Evolutionary conservation across 768 basidiomycete species (phyloP).

Genomic region (Suillus weaverae): DNA sequence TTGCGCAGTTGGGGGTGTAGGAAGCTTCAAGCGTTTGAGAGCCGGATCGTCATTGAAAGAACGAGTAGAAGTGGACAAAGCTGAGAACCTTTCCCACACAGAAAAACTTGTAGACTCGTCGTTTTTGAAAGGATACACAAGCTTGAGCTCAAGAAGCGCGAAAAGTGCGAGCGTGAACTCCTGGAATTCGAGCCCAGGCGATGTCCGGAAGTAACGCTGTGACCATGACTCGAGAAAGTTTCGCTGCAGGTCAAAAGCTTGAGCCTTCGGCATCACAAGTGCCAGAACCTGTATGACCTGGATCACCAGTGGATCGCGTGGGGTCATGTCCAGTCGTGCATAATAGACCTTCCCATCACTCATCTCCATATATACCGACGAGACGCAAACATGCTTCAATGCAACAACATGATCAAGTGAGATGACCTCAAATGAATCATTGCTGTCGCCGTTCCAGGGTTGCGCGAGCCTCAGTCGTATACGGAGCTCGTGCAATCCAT

Average conservation of each 20-base stretch:
- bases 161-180: constrained; percentile 56
- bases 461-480: constrained; percentile 30
- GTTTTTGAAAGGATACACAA: constrained; percentile 26
- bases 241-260: constrained; percentile 56
- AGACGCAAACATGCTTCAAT: constrained; percentile 50
- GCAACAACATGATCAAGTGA: constrained; percentile 38
- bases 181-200: constrained; percentile 53
- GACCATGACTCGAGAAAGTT: constrained; percentile 63
- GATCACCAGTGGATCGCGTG: constrained; percentile 54
- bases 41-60: constrained; percentile 63
- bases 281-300: constrained; percentile 66
- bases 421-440: constrained; percentile 5
- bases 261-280: constrained; percentile 54
- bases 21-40: constrained; percentile 45
- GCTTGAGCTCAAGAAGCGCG: constrained; percentile 41
- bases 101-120: constrained; percentile 14
- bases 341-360: constrained; percentile 48
- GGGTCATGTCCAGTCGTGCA: constrained; percentile 53
- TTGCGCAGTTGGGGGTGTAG: constrained; percentile 29
- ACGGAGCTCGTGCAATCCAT: constrained; percentile 51
- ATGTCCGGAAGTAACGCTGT: constrained; percentile 38
- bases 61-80: constrained; percentile 41
- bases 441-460: constrained; percentile 6
- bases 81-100: constrained; percentile 51
- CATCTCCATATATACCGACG: constrained; percentile 54